phyloP scores from a whole-genome alignment of 108 stramenopile species.

The Nitzschia palea region DNA sequence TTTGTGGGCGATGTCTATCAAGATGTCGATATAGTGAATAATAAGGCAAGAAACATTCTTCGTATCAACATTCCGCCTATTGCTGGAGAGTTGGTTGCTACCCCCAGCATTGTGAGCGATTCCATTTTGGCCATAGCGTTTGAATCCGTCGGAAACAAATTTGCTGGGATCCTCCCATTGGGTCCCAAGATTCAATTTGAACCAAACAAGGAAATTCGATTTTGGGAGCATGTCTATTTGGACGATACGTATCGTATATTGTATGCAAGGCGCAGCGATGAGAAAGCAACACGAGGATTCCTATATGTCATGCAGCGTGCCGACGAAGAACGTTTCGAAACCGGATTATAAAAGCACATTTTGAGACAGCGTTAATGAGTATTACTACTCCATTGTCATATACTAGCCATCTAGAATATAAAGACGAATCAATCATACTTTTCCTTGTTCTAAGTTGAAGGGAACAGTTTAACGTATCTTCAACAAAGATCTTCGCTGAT shows the following conservation, averaged over 20 bases:
- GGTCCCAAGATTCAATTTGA: conserved; percentile 15
- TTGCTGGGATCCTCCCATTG: conserved; percentile 8
- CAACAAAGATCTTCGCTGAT: too few species aligned
- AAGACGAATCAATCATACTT: too few species aligned
- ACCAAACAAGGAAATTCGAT: conserved; percentile 7
- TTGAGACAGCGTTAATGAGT: too few species aligned
- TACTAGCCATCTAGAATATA: too few species aligned
- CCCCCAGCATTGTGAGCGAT: neutral
- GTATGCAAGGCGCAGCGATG: neutral
- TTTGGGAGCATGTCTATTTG: conserved; percentile 10
- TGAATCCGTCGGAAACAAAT: conserved; percentile 6
- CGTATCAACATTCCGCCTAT: conserved; percentile 13
- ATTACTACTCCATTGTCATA: too few species aligned
- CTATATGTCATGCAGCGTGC: conserved; percentile 20
- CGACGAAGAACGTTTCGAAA: conserved; percentile 13
- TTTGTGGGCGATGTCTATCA: conserved; percentile 16
- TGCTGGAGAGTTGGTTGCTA: neutral
- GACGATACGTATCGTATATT: conserved; percentile 10
- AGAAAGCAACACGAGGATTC: neutral
- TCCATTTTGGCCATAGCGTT: conserved; percentile 13
- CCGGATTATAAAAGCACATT: neutral
- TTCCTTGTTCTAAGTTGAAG: too few species aligned
- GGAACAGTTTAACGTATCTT: too few species aligned
- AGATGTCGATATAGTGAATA: conserved; percentile 7
- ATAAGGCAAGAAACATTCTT: conserved; percentile 2